A percentile compares a stretch with the other conserved stretches of the same genome.
Evolutionary conservation across 345 rosid species (phyloP).

Genomic region (Gossypium raimondii): DNA sequence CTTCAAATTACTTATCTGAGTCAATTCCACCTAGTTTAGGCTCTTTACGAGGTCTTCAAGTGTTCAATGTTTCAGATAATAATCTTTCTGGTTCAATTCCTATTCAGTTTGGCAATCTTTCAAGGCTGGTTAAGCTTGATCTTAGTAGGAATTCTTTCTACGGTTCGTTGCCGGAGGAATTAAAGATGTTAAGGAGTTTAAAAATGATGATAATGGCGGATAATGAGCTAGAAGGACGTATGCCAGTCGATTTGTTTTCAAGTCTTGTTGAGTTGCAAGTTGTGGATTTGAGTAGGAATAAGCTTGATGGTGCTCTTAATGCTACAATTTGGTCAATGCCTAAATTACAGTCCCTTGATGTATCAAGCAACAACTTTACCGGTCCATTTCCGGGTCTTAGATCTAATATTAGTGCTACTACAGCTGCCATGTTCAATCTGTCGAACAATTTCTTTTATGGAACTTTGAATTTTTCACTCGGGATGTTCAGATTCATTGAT

Average conservation of each 20-base stretch:
- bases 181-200: constrained; percentile 41
- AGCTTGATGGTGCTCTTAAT: constrained; percentile 53
- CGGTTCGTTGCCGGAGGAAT: constrained; percentile 42
- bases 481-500: constrained; percentile 45
- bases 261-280: constrained; percentile 37
- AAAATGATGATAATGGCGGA: constrained; percentile 37
- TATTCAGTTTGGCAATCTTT: constrained; percentile 42
- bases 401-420: too few relatives aligned
- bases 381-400: constrained; percentile 35
- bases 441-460: constrained; percentile 59
- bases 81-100: constrained; percentile 47
- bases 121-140: constrained; percentile 48
- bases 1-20: constrained; percentile 48
- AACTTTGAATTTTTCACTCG: constrained; percentile 35
- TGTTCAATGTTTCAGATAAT: constrained; percentile 51
- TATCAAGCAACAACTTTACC: constrained; percentile 58
- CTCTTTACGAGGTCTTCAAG: constrained; percentile 26
- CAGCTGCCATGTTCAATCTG: too few relatives aligned
- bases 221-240: constrained; percentile 33
- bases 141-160: constrained; percentile 47
- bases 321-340: constrained; percentile 35
- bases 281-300: constrained; percentile 38
- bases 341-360: constrained; percentile 37
- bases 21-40: constrained; percentile 44
- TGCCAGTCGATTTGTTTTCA: constrained; percentile 36